Evolutionary conservation across 2,329 filamentous ascomycete genomes (phyloP), one percentile per base, ranked within the genome.

Genomic region (Clarireedia paspali): DNA sequence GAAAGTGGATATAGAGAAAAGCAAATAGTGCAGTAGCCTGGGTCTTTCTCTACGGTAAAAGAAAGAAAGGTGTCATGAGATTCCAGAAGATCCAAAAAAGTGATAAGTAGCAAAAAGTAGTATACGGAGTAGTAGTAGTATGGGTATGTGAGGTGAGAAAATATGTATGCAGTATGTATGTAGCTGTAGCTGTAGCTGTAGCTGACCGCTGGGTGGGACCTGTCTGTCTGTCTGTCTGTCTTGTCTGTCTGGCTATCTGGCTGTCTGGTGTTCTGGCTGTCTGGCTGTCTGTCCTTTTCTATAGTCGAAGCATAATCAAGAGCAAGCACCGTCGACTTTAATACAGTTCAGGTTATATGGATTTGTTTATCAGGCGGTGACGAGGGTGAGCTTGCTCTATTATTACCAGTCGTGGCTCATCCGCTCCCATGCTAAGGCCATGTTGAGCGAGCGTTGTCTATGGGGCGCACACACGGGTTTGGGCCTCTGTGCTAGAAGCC

Each of bases 201-300:
- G 26, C 36, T 57, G 55, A 57, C 55, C 50, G 55, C 55, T 47
- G 39, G 39, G 47, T 42, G 55, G 45, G 50, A 55, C 38, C 12
- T 45, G 42, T 15, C 17, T 39, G 12, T 39, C n/a, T 39, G 30
- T 34, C 10, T 34, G 30, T 34, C 30, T 34, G 30, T 34, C 30
- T 34, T 34, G 30, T 34, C 30, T 34, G 30, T 34, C 2, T 34
- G 30, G 10, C 26, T 27, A 1, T 27, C 26, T 27, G 26, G 26
- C 1, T 34, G 30, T 34, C 30, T 34, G 6, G 7, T n/a, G n/a
- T n/a, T 34, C 9, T 4, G 30, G 9, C 30, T 34, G 9, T 34
- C 30, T 34, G 30, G 30, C 39, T 42, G 15, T 42, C 39, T 42
- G 15, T 14, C 15, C 17, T 42, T 42, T 42, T 17, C 39, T 17